A percentile compares a stretch with the other conserved stretches of the same genome.
These are phyloP conservation scores for Suillus lakei DNA, from an alignment of 768 basidiomycete species.

Conservation along the genomic window DNA sequence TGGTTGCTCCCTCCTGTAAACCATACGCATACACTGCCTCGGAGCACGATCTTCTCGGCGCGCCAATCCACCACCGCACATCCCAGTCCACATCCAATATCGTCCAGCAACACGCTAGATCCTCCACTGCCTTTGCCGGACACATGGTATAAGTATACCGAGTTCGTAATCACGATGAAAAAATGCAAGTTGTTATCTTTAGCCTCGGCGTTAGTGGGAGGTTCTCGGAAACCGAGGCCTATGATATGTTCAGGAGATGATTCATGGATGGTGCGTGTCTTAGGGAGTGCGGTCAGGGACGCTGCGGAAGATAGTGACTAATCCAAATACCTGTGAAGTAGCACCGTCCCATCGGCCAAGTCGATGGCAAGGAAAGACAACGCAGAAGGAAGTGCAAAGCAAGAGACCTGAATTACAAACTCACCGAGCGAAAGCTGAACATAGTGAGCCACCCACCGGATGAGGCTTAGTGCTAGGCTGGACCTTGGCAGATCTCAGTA, in stretches of 20 bases:
- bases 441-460: conserved; percentile 52
- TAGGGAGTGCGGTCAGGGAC: conserved; percentile 78
- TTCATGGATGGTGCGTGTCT: conserved; percentile 84
- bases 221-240: conserved; percentile 86
- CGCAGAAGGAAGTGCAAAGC: conserved; percentile 76
- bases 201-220: conserved; percentile 15
- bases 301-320: conserved; percentile 80
- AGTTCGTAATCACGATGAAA: conserved; percentile 88
- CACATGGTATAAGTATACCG: conserved; percentile 77
- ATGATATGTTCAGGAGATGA: conserved; percentile 89
- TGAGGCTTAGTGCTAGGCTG: conserved; percentile 79
- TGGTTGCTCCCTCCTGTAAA: conserved; percentile 75
- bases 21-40: conserved; percentile 92
- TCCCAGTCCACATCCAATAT: conserved; percentile 82
- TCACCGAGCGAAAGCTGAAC: background rate
- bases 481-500: conserved; percentile 78
- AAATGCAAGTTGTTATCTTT: conserved; percentile 56
- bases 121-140: conserved; percentile 73
- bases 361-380: conserved; percentile 90
- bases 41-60: conserved; percentile 73
- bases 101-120: conserved; percentile 74
- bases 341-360: conserved; percentile 92
- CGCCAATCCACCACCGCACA: conserved; percentile 84
- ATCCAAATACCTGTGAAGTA: conserved; percentile 89
- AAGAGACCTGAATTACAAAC: conserved; percentile 58